phyloP scores from a whole-genome alignment of 805 yeast genomes.

The Starmerella potacharoeniae region DNA sequence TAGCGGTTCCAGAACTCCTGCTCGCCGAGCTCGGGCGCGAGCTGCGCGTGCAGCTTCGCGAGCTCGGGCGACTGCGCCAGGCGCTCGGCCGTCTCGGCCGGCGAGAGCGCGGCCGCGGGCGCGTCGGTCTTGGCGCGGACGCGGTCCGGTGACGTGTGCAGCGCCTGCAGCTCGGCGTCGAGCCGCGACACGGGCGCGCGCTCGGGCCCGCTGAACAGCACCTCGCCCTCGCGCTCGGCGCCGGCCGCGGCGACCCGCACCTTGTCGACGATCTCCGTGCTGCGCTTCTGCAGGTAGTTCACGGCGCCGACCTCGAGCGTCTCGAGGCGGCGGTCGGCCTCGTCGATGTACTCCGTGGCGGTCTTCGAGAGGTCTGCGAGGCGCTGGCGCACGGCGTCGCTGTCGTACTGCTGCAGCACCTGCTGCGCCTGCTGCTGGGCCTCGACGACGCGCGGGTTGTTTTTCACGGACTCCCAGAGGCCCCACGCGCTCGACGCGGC shows the following conservation, averaged over 20 bases:
- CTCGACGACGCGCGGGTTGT: constrained; percentile 6
- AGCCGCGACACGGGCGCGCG: constrained; percentile 40
- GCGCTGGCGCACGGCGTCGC: constrained; percentile 23
- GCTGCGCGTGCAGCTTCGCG: constrained; percentile 40
- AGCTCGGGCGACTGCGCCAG: constrained; percentile 40
- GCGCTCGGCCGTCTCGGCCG: constrained; percentile 42
- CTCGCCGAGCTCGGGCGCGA: constrained; percentile 59
- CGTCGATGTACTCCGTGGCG: constrained; percentile 57
- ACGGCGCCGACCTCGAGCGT: constrained; percentile 60
- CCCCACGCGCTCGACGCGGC: constrained; percentile 13
- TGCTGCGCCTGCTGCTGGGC: constrained; percentile 4
- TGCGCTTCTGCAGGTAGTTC: constrained; percentile 44
- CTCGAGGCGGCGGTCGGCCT: constrained; percentile 63
- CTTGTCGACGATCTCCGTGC: constrained; percentile 36
- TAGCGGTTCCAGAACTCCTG: constrained; percentile 66
- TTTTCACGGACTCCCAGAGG: constrained; percentile 14
- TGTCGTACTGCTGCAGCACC: constrained; percentile 12
- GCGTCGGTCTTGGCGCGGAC: constrained; percentile 29
- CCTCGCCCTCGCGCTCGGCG: constrained; percentile 23
- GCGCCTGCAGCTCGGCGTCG: constrained; percentile 49
- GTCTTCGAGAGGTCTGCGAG: constrained; percentile 28
- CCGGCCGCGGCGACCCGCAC: constrained; percentile 32
- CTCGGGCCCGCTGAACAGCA: constrained; percentile 33
- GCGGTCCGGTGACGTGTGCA: constrained; percentile 40
- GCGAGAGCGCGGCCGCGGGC: constrained; percentile 31